Base-by-base conservation (phyloP, 768 basidiomycete species). In the Suillus brevipes region DNA sequence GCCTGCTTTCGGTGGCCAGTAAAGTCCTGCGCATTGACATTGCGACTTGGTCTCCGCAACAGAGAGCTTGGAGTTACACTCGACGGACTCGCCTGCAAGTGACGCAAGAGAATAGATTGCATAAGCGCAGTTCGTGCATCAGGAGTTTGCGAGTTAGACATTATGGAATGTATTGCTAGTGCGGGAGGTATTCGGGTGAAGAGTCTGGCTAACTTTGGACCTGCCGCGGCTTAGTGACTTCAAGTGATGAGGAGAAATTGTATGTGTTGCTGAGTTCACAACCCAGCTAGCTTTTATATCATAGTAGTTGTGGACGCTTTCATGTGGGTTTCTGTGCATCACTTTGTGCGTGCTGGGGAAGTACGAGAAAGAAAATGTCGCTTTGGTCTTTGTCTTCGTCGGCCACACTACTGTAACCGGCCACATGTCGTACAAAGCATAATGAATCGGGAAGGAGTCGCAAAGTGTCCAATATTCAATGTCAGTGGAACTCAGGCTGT, bases 81-180 rank as follows among this genome's bases (percentile, higher is more conserved):
- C 28, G 12, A 47, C 6, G 40, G 31, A 40, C 71, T 70, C 66
- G 70, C 66, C 71, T 49, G 73, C 68, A 64, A 64, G 61, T 64
- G 67, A 16, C 68, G 78, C 16, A 74, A 72, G 45, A 72, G 55
- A 55, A 75, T 74, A n/a, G 67, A 67, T 55, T 69, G 68, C 68
- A 73, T 70, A 43, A 79, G 63, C 34, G 79, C 78, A 55, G 72
- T 67, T 42, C 75, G 73, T 20, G 78, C 78, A 65, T 79, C 79
- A 40, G 78, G 73, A 60, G 79, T 70, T 61, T 78, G 69, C 49
- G 64, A 67, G 38, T 64, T 64, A 53, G 67, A 62, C 72, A 72
- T 70, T 12, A 40, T 61, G 45, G 23, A 65, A 56, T 37, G 64
- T 61, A 66, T 55, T 63, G 43, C 28, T 59, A 59, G 25, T 42